These are phyloP conservation scores for Phaeotremella skinneri DNA, from an alignment of 768 basidiomycete genomes.

Conservation along the genomic window DNA sequence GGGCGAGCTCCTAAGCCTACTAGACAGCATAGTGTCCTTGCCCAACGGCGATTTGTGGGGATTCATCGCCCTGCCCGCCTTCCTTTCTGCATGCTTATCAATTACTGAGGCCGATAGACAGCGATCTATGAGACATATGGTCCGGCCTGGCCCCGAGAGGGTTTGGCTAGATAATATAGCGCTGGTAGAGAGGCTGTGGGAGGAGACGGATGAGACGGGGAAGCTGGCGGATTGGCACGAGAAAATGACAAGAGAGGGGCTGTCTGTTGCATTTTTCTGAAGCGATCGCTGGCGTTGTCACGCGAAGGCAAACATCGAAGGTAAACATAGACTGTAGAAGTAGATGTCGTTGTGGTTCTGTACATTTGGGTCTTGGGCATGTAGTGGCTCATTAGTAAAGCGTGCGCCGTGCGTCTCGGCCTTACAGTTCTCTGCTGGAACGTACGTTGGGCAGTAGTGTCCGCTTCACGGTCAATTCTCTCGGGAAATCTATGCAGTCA, in stretches of 20 bases:
- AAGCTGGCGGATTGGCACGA: slow-evolving; percentile 28
- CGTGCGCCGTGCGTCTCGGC: no score
- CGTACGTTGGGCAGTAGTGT: no score
- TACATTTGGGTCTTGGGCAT: no score
- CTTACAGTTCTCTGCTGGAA: no score
- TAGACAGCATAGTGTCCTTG: slow-evolving; percentile 20
- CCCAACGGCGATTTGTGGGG: slow-evolving; percentile 30
- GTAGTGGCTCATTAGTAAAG: no score
- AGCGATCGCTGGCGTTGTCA: no score
- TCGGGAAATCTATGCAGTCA: no score
- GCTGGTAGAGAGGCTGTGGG: slow-evolving; percentile 28
- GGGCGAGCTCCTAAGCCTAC: slow-evolving; percentile 20
- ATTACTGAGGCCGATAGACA: slow-evolving; percentile 21
- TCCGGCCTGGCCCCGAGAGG: slow-evolving; percentile 23
- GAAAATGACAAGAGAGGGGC: slow-evolving; percentile 28
- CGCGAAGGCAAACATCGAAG: no score
- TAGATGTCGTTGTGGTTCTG: no score
- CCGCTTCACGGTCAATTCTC: no score
- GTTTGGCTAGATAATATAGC: slow-evolving; percentile 30
- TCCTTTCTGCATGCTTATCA: slow-evolving; percentile 23
- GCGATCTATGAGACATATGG: slow-evolving; percentile 19
- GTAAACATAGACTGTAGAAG: no score
- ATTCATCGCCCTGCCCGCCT: slow-evolving; percentile 27
- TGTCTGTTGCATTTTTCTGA: slow-evolving; percentile 28
- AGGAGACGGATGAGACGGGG: slow-evolving; percentile 28